A percentile compares a stretch with the other conserved stretches of the same genome.
Evolutionary conservation across 2,329 filamentous ascomycete genomes (phyloP).

Genomic region (Colletotrichum coccodes): DNA sequence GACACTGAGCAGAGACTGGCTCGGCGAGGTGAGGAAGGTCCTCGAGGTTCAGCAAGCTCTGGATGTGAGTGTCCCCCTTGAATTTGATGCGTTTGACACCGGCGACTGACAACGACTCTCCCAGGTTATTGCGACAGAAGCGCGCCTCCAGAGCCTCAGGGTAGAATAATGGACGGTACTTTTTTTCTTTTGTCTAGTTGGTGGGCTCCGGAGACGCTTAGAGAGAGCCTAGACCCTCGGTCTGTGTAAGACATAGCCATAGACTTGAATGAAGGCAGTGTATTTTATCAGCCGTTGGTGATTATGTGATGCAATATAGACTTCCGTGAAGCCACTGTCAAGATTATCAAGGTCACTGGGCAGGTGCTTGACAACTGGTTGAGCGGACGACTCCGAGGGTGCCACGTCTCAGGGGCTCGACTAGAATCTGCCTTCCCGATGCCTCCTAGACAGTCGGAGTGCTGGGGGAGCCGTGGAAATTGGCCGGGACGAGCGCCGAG

Average conservation of each 20-base stretch:
- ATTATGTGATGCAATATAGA: background rate
- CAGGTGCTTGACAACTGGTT: background rate
- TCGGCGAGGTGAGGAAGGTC: slow-evolving; percentile 88
- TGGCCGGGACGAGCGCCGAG: slow-evolving; percentile 3
- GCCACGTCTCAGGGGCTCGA: too few species aligned
- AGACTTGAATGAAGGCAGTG: slow-evolving; percentile 38
- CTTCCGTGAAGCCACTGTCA: background rate
- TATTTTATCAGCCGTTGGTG: slow-evolving; percentile 20
- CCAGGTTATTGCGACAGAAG: slow-evolving; percentile 89
- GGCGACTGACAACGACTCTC: background rate
- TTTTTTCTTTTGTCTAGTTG: slow-evolving; percentile 50
- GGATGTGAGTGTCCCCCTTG: slow-evolving; percentile 74
- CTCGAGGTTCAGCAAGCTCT: slow-evolving; percentile 96
- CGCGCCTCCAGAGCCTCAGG: slow-evolving; percentile 86
- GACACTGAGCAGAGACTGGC: slow-evolving; percentile 93
- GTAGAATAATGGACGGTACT: slow-evolving; percentile 69
- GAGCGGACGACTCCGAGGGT: too few species aligned
- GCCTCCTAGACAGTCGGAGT: background rate
- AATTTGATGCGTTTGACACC: background rate
- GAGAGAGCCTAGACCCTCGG: slow-evolving; percentile 39
- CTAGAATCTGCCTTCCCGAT: background rate
- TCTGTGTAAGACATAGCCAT: slow-evolving; percentile 49
- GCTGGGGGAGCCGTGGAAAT: too few species aligned
- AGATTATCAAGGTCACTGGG: background rate
- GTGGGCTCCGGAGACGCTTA: slow-evolving; percentile 38